phyloP scores from a whole-genome alignment of 2,329 filamentous ascomycete genomes.

The Beauveria caledonica region DNA sequence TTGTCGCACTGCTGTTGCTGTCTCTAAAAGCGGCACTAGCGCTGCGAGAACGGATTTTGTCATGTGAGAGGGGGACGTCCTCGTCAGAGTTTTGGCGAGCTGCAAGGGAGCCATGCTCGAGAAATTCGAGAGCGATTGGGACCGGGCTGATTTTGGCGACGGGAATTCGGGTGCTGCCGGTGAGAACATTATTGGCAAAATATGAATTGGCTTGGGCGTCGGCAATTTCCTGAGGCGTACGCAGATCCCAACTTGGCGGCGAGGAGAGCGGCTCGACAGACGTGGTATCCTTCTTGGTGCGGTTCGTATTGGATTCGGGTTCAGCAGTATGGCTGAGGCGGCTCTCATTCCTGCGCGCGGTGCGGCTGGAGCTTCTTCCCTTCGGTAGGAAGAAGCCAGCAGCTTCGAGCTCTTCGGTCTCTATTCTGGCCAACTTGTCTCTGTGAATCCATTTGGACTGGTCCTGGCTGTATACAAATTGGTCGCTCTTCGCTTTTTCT shows the following conservation, averaged over 20 bases:
- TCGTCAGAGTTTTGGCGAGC: conserved; percentile 47
- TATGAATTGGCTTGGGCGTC: conserved; percentile 45
- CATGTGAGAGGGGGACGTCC: conserved; percentile 52
- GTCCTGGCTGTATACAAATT: conserved; percentile 36
- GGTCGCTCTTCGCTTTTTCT: conserved; percentile 21
- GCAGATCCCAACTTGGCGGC: conserved; percentile 59
- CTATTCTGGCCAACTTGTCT: conserved; percentile 75
- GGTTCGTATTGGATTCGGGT: conserved; percentile 21
- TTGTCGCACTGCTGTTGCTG: conserved; percentile 14
- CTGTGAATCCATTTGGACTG: conserved; percentile 77
- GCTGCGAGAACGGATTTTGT: conserved; percentile 61
- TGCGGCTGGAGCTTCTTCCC: conserved; percentile 43
- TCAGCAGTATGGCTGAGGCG: conserved; percentile 27
- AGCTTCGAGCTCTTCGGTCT: conserved; percentile 71
- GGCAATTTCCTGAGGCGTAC: conserved; percentile 70
- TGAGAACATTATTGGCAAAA: conserved; percentile 44
- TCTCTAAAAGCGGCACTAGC: conserved; percentile 48
- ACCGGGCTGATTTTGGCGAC: conserved; percentile 71
- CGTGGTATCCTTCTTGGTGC: conserved; percentile 39
- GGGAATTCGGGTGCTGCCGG: conserved; percentile 74
- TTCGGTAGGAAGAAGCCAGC: conserved; percentile 59
- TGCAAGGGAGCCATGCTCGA: conserved; percentile 66
- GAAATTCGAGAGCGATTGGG: conserved; percentile 62
- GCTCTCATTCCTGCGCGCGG: conserved; percentile 28
- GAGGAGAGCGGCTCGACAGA: conserved; percentile 28